Base-by-base conservation (phyloP, 1,139 yeast genomes). In the Keqinozyma sinolaborantium region DNA sequence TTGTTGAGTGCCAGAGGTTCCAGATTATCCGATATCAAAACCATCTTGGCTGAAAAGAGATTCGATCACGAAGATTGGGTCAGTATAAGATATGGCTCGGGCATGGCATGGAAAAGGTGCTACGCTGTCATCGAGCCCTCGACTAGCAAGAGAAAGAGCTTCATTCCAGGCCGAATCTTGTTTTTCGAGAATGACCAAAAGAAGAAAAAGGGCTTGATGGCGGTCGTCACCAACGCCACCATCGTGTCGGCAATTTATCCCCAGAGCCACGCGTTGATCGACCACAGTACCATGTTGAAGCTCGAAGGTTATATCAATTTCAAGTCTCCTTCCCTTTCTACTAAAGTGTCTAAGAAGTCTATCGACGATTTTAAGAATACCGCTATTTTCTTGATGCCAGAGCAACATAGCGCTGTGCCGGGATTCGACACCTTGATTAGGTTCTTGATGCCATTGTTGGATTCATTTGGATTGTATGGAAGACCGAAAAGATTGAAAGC, bases 101-200 rank as follows among this genome's bases (percentile, higher is more conserved):
- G 98, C 23, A 87, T 87, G 95, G 96, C 97, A 1, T 92, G 97
- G 97, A 85, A 83, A 51, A 73, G 95, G 41, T 90, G 96, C 53
- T 92, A 76, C 66, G 92, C 95, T 1, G 95, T 88, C n/a, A 76
- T 90, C 35, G 87, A 90, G 39, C 97, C 95, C 6, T 58, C 65
- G 24, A 37, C 62, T 60, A 6, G 62, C 50, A 58, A 79, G 56
- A 56, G 77, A 55, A 64, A 50, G 40, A 69, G 63, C 48, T 64
- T 72, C 41, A 48, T 60, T 20, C 67, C 80, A 23, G 82, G 90
- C 23, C 63, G 77, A 40, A 76, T 81, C 12, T 61, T 72, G 20
- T 79, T 83, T 43, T 83, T 70, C 53, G 83, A 83, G 56, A 77
- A 69, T 45, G 92, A 83, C 35, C 80, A 79, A 48, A 78, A 68